Evolutionary conservation across 139 green algal species (phyloP).

Genomic region (Parachlorella kessleri): DNA sequence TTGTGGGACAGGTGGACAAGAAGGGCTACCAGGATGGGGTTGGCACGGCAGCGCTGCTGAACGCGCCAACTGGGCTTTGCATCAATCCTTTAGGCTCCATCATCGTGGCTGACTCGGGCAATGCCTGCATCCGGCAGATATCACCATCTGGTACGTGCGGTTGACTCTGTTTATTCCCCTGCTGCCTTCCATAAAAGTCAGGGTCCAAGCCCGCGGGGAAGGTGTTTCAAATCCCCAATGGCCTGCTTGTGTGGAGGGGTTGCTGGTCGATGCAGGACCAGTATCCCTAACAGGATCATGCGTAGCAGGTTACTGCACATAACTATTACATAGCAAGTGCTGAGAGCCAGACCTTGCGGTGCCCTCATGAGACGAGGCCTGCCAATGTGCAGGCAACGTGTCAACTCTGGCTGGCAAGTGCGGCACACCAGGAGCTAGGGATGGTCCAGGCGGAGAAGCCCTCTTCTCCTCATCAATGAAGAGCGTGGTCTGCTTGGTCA

Average conservation of each 20-base stretch:
- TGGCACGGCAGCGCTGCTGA: not conserved
- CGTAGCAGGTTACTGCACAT: too few species aligned
- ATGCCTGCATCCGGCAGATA: conserved; percentile 3
- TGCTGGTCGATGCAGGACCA: not conserved
- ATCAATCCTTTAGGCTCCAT: not conserved
- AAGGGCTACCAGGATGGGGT: not conserved
- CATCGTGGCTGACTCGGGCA: not conserved
- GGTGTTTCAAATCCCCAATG: not conserved
- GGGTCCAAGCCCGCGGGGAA: too few species aligned
- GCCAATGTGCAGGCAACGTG: not conserved
- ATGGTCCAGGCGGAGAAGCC: not conserved
- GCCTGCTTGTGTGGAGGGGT: not conserved
- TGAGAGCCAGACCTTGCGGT: not conserved
- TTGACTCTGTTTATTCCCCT: not conserved
- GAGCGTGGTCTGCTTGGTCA: conserved; percentile 1
- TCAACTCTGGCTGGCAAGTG: conserved; percentile 5
- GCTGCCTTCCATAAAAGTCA: not conserved
- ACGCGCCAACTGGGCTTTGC: not conserved
- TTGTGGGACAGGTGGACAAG: conserved; percentile 2
- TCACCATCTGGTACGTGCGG: not conserved
- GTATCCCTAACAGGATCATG: not conserved
- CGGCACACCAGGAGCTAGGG: not conserved
- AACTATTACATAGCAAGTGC: not conserved
- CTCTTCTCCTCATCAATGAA: conserved; percentile 5
- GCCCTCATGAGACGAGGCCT: not conserved